Evolutionary conservation across 1,284 basidiomycete genomes (phyloP), one percentile per base, ranked within the genome.

Genomic region (Ganoderma boninense): DNA sequence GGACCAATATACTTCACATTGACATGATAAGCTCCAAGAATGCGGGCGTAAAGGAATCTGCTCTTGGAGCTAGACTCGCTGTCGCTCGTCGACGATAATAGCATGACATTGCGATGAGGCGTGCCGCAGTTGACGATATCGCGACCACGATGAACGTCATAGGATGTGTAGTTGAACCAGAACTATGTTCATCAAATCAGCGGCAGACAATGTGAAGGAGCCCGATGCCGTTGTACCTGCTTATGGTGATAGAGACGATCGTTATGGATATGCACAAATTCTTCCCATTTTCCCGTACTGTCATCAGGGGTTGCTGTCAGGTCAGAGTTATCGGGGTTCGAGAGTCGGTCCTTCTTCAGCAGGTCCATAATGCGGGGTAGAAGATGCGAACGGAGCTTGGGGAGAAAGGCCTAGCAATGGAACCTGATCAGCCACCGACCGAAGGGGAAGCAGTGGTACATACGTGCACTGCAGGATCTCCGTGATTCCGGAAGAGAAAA

Each of bases 41-140:
- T 52, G 38, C 62, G 40, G 70, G 78, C 54, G 14, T 60, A 2
- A 73, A 79, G 62, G 52, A 64, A 40, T 16, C 62, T 11, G 29
- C 65, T 11, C 4, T 29, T n/a, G 0, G 62, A 75, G 1, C 52
- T n/a, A n/a, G 32, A n/a, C 6, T 29, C 54, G 38, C 8, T 7
- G 8, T 29, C 32, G 32, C 20, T 16, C 18, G 26, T 65, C 2
- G 44, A 32, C 11, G n/a, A 43, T 18, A 64, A 46, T 2, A 64
- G 42, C 63, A 64, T 64, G 63, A 64, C 20, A 8, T 64, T 46
- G 29, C 26, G 46, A n/a, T 52, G 44, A 13, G 16, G 29, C 16
- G 63, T 64, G 16, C 43, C 63, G 46, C 43, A n/a, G 38, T 64
- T 64, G 63, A 64, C 13, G 23, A 64, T 40, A 44, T 54, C 49